Conservation (phyloP, 2,329 filamentous ascomycete genomes). For the Blumeriella jaapii region DNA sequence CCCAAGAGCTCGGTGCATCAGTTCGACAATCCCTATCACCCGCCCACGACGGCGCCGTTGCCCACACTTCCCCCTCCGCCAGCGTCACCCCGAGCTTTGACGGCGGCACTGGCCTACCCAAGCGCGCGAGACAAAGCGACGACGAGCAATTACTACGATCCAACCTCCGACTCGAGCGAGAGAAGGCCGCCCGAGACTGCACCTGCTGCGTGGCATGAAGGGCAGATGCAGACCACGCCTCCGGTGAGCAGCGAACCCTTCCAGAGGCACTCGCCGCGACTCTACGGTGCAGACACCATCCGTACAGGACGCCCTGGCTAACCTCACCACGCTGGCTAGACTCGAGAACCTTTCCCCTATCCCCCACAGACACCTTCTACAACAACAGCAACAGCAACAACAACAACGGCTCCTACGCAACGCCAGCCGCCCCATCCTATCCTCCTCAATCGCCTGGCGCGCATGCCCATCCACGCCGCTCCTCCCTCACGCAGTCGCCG, state of each 20-base stretch:
- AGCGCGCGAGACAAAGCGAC: constrained; percentile 24
- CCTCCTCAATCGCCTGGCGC: constrained; percentile 39
- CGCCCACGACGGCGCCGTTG: constrained; percentile 18
- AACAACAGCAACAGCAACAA: constrained; percentile 42
- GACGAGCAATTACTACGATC: constrained; percentile 35
- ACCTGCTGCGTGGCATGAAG: constrained; percentile 22
- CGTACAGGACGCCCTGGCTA: constrained; percentile 5
- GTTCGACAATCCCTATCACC: constrained; percentile 25
- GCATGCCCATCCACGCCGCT: constrained; percentile 32
- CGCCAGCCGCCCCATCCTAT: constrained; percentile 34
- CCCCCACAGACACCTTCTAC: constrained; percentile 27
- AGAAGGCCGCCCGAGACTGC: constrained; percentile 29
- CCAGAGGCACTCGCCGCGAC: too few species aligned
- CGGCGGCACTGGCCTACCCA: constrained; percentile 21
- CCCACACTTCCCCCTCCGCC: constrained; percentile 22
- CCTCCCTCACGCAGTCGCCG: constrained; percentile 24
- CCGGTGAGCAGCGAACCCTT: too few species aligned
- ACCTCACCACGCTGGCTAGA: constrained; percentile 26
- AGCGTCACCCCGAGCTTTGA: constrained; percentile 20
- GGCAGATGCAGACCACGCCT: constrained; percentile 18
- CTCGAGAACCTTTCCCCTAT: constrained; percentile 41
- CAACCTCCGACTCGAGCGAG: constrained; percentile 33
- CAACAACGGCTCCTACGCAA: constrained; percentile 39
- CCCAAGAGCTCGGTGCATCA: constrained; percentile 23
- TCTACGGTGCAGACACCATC: too few species aligned